Evolutionary conservation across 345 rosid genomes (phyloP).

Genomic region (Durio zibethinus): DNA sequence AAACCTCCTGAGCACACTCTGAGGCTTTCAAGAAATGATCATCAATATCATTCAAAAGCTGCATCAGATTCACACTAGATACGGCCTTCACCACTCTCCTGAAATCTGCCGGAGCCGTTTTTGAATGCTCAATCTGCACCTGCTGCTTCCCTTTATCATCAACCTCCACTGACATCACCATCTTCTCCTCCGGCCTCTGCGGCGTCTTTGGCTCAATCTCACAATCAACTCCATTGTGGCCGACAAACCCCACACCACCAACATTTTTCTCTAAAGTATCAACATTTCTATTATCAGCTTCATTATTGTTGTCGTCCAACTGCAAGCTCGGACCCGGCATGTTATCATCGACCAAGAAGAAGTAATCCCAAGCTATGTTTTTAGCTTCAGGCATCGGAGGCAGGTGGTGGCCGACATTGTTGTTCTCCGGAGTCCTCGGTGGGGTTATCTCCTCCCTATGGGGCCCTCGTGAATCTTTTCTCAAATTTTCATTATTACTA

Average conservation of each 20-base stretch:
- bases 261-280: constrained; percentile 22
- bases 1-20: constrained; percentile 79
- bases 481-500: constrained; percentile 18
- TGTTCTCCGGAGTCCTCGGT: constrained; percentile 34
- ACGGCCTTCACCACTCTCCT: constrained; percentile 34
- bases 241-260: constrained; percentile 19
- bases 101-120: constrained; percentile 57
- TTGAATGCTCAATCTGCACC: constrained; percentile 54
- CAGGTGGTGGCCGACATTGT: constrained; percentile 21
- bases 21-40: constrained; percentile 84
- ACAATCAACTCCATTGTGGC: constrained; percentile 15
- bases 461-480: constrained; percentile 30
- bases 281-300: constrained; percentile 19
- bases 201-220: constrained; percentile 60
- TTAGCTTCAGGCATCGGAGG: constrained; percentile 50
- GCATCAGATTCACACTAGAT: constrained; percentile 51
- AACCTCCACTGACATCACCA: constrained; percentile 22
- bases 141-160: constrained; percentile 35
- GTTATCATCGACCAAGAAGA: constrained; percentile 51
- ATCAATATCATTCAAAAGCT: constrained; percentile 65
- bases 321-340: constrained; percentile 59
- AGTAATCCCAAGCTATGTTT: constrained; percentile 61
- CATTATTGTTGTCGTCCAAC: constrained; percentile 30
- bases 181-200: constrained; percentile 41
- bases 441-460: constrained; percentile 31